Percentiles rank a stretch among this genome's conserved stretches.
These are phyloP conservation scores for Dunaliella primolecta DNA, from an alignment of 139 green algal species.

Conservation along the genomic window DNA sequence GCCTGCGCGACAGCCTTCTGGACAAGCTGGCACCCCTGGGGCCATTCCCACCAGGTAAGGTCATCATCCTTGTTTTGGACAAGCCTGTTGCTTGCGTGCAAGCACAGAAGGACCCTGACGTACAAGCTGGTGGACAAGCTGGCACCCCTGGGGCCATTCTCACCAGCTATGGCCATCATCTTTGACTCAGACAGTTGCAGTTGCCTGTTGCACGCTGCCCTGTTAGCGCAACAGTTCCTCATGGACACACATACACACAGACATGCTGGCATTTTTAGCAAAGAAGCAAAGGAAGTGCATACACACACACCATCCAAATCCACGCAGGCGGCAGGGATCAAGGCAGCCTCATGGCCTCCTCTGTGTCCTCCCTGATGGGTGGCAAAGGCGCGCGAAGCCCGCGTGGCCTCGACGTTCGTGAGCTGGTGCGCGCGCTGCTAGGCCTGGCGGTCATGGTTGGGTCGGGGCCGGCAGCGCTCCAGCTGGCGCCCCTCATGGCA, in stretches of 20 bases:
- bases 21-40: neutral
- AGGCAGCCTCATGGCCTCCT: neutral
- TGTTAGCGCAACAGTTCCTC: no score
- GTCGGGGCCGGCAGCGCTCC: neutral
- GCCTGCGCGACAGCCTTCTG: conserved; percentile 15
- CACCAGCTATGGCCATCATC: conserved; percentile 16
- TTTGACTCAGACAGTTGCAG: no score
- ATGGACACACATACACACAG: no score
- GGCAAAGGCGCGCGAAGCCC: neutral
- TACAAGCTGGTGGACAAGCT: conserved; percentile 8
- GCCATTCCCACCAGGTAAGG: conserved; percentile 5
- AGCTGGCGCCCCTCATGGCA: conserved; percentile 45
- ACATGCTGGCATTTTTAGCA: no score
- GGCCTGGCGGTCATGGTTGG: neutral
- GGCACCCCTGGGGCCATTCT: neutral
- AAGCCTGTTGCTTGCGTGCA: no score
- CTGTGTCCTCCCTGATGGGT: neutral
- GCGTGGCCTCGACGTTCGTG: neutral
- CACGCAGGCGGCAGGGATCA: neutral
- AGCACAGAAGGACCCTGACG: no score
- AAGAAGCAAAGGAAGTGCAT: no score
- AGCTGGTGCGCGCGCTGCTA: neutral
- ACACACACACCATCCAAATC: no score
- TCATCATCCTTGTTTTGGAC: no score
- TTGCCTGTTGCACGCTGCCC: no score